A percentile compares a stretch with the other conserved stretches of the same genome.
Evolutionary conservation across 106 monocot genomes (phyloP).

Genomic region (Dactylorhiza incarnata): DNA sequence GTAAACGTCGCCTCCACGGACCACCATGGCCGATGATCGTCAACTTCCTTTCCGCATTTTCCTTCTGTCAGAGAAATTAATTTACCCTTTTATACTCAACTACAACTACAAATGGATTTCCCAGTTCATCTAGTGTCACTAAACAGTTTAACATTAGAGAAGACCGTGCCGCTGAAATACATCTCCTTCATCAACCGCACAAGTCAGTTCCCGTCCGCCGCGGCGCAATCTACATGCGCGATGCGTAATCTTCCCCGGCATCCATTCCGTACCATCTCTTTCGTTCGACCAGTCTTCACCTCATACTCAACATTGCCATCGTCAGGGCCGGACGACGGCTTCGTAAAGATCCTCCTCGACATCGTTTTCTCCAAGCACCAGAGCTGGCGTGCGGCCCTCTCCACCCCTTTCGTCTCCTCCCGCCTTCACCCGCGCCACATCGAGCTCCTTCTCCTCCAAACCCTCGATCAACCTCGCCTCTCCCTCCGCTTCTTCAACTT

Average conservation of each 20-base stretch:
- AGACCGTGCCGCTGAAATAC: background rate
- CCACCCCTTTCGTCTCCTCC: slow-evolving; percentile 39
- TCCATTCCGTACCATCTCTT: background rate
- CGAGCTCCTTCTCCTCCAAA: slow-evolving; percentile 43
- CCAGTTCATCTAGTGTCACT: background rate
- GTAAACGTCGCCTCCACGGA: background rate
- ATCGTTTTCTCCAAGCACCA: slow-evolving; percentile 41
- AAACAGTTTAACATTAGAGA: background rate
- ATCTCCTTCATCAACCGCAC: background rate
- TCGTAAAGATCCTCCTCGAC: slow-evolving; percentile 46
- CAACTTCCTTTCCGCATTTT: background rate
- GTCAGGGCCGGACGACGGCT: slow-evolving; percentile 27
- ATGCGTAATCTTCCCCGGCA: background rate
- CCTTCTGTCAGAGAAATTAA: background rate
- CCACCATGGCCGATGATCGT: background rate
- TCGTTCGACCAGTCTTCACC: background rate
- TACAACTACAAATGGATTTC: background rate
- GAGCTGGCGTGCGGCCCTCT: slow-evolving; percentile 48
- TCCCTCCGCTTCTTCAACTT: slow-evolving; percentile 69
- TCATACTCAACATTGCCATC: background rate
- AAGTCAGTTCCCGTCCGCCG: too few relatives aligned
- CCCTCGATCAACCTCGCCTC: slow-evolving; percentile 31
- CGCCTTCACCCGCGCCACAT: slow-evolving; percentile 54
- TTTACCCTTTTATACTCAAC: background rate
- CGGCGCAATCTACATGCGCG: too few relatives aligned